Evolutionary conservation across 140 eudicot genomes (phyloP).

Genomic region (Oenanthe javanica): DNA sequence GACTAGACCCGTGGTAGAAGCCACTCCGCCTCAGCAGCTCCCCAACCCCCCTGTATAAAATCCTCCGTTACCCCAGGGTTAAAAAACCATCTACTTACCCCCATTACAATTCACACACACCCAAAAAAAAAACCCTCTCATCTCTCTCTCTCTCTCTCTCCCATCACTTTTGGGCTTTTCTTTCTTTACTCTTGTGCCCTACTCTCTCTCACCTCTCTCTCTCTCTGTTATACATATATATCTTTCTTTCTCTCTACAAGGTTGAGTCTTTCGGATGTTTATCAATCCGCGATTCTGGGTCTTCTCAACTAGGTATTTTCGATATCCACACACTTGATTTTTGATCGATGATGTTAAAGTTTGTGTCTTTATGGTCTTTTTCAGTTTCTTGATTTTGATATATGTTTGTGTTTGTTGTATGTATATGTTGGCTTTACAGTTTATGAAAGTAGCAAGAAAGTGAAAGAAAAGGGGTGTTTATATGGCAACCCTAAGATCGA

Average conservation of each 20-base stretch:
- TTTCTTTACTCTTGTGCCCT: conserved; percentile 11
- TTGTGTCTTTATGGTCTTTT: not conserved
- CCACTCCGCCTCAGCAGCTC: conserved; percentile 7
- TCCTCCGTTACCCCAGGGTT: conserved; percentile 13
- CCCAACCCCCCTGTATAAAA: not conserved
- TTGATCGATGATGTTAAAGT: conserved; percentile 7
- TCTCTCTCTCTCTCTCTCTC: conserved; percentile 14
- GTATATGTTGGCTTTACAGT: conserved; percentile 20
- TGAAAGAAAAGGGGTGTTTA: conserved; percentile 27
- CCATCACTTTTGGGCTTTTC: conserved; percentile 16
- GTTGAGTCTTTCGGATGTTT: not conserved
- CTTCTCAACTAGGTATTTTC: not conserved
- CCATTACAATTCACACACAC: not conserved
- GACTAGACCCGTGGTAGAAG: no score
- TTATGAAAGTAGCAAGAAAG: conserved; percentile 19
- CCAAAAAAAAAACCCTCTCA: conserved; percentile 8
- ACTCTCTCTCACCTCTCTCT: conserved; percentile 7
- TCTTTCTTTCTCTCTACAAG: not conserved
- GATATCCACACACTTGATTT: conserved; percentile 12
- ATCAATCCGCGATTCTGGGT: not conserved
- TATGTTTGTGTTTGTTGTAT: conserved; percentile 2
- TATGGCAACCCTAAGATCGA: conserved; percentile 80
- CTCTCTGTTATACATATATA: not conserved
- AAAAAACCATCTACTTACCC: not conserved
- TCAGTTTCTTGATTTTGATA: not conserved